phyloP scores from a whole-genome alignment of 352 stramenopile species.

The Pythium aristosporum region DNA sequence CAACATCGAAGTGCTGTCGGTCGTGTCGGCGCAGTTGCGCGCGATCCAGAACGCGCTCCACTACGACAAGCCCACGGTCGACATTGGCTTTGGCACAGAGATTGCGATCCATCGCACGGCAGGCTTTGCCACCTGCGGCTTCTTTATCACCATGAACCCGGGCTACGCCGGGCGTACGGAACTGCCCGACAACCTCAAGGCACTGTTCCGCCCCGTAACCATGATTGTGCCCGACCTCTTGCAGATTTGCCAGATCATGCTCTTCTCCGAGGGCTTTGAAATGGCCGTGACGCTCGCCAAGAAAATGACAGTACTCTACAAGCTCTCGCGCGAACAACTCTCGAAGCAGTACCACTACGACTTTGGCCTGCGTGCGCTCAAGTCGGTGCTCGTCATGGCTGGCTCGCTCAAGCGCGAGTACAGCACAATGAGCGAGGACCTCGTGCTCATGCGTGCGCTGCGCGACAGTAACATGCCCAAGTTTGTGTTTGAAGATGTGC shows the following conservation, averaged over 20 bases:
- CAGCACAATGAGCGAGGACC: conserved; percentile 90
- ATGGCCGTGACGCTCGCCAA: conserved; percentile 52
- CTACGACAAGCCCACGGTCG: conserved; percentile 87
- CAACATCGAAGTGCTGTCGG: conserved; percentile 86
- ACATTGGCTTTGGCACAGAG: conserved; percentile 91
- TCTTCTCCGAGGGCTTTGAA: conserved; percentile 86
- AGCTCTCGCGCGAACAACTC: conserved; percentile 88
- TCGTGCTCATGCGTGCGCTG: conserved; percentile 94
- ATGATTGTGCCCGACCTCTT: conserved; percentile 93
- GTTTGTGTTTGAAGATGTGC: conserved; percentile 96
- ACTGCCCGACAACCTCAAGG: conserved; percentile 81
- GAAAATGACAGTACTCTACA: conserved; percentile 90
- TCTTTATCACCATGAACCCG: conserved; percentile 93
- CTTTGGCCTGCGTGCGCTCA: conserved; percentile 90
- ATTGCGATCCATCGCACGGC: conserved; percentile 91
- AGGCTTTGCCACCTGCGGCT: conserved; percentile 91
- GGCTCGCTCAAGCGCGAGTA: conserved; percentile 93
- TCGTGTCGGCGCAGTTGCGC: conserved; percentile 87
- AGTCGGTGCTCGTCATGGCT: conserved; percentile 86
- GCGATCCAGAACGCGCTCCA: conserved; percentile 93
- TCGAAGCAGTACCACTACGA: conserved; percentile 91
- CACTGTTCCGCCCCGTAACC: conserved; percentile 84
- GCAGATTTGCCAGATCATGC: conserved; percentile 90
- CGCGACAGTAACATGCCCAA: conserved; percentile 97
- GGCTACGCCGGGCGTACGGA: conserved; percentile 86